Conservation (phyloP, 352 stramenopile genomes). For the Phytophthora citrophthora region DNA sequence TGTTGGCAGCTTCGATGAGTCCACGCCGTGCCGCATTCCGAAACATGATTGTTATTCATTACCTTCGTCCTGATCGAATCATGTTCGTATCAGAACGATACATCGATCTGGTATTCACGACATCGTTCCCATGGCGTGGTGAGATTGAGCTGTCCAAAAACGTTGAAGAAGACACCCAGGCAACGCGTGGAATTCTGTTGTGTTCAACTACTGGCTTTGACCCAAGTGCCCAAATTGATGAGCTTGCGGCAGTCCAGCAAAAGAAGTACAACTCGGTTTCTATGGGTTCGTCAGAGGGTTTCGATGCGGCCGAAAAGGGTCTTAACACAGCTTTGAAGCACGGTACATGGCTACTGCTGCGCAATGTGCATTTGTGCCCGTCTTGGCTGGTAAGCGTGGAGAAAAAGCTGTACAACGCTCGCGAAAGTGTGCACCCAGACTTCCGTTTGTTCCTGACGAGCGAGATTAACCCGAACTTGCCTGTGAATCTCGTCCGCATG, state of each 20-base stretch:
- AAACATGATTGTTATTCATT: slow-evolving; percentile 81
- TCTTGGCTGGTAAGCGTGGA: slow-evolving; percentile 97
- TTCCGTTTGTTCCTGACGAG: slow-evolving; percentile 97
- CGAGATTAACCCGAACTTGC: slow-evolving; percentile 97
- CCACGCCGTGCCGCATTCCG: slow-evolving; percentile 79
- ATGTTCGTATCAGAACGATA: slow-evolving; percentile 83
- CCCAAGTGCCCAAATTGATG: slow-evolving; percentile 96
- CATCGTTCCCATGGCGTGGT: slow-evolving; percentile 94
- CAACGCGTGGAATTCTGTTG: slow-evolving; percentile 94
- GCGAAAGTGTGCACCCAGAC: slow-evolving; percentile 69
- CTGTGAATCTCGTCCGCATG: slow-evolving; percentile 96
- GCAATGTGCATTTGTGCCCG: slow-evolving; percentile 99
- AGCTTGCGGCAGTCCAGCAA: slow-evolving; percentile 89
- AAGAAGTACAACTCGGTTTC: slow-evolving; percentile 97
- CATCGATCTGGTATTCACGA: slow-evolving; percentile 87
- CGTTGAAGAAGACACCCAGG: slow-evolving; percentile 91
- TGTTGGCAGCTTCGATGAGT: slow-evolving; percentile 42
- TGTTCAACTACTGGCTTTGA: slow-evolving; percentile 98
- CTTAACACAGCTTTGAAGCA: slow-evolving; percentile 95
- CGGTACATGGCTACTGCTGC: slow-evolving; percentile 98
- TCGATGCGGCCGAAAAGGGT: slow-evolving; percentile 94
- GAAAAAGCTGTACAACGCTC: slow-evolving; percentile 95
- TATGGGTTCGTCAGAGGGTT: slow-evolving; percentile 98
- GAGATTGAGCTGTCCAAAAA: slow-evolving; percentile 95
- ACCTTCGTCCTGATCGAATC: slow-evolving; percentile 90